Conservation (phyloP, 768 basidiomycete species). For the Lactarius sp. region DNA sequence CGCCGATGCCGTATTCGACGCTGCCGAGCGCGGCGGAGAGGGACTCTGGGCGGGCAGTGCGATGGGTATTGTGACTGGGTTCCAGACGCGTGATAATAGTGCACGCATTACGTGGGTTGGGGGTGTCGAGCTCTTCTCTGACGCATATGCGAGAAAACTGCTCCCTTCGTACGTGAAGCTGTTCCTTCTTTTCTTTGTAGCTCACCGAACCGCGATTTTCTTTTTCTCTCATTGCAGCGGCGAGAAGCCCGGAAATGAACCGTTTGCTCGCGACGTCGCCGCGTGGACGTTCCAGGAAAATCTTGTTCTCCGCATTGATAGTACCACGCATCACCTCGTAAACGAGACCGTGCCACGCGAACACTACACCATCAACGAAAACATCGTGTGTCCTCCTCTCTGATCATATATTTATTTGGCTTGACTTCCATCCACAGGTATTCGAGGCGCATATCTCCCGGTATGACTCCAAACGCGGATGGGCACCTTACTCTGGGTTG, state of each 20-base stretch:
- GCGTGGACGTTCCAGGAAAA: conserved; percentile 92
- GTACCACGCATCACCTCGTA: conserved; percentile 64
- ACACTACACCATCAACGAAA: conserved; percentile 81
- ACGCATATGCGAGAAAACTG: conserved; percentile 64
- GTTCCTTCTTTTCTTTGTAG: not conserved
- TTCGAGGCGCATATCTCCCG: conserved; percentile 71
- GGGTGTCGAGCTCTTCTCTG: conserved; percentile 71
- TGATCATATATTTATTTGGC: not conserved
- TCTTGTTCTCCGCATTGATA: conserved; percentile 73
- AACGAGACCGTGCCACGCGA: conserved; percentile 59
- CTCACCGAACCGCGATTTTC: conserved; percentile 5
- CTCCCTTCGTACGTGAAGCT: conserved; percentile 48
- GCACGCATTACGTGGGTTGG: conserved; percentile 80
- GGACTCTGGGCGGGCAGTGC: conserved; percentile 78
- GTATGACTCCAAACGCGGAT: conserved; percentile 52
- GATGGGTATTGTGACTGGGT: conserved; percentile 76
- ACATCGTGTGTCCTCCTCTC: conserved; percentile 52
- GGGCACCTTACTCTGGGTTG: conserved; percentile 69
- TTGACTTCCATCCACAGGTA: conserved; percentile 41
- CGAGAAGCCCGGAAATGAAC: conserved; percentile 64
- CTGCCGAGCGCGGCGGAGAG: conserved; percentile 70
- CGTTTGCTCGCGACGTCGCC: conserved; percentile 68
- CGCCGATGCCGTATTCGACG: conserved; percentile 62
- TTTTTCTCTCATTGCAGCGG: conserved; percentile 37
- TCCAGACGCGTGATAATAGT: conserved; percentile 78